These are phyloP conservation scores for Cladorrhinum sp. DNA, from an alignment of 2,329 filamentous ascomycete genomes.

Conservation along the genomic window DNA sequence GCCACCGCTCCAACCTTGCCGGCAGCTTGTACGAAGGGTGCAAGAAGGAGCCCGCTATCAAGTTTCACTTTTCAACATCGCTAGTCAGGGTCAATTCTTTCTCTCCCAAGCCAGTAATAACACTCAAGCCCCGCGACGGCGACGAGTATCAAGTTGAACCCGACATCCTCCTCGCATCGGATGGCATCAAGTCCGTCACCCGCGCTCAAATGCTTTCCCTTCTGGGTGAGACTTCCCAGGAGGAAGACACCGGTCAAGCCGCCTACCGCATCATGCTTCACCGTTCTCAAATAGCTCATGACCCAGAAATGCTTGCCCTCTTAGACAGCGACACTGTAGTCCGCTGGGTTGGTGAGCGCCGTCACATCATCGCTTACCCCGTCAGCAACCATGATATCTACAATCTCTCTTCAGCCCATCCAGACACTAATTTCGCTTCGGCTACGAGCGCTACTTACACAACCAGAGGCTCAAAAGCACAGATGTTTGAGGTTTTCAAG, in stretches of 20 bases:
- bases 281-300: slow-evolving; percentile 61
- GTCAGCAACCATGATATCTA: slow-evolving; percentile 65
- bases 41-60: slow-evolving; percentile 57
- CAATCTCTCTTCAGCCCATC: slow-evolving; percentile 62
- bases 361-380: slow-evolving; percentile 77
- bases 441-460: slow-evolving; percentile 61
- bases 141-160: slow-evolving; percentile 52
- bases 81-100: slow-evolving; percentile 58
- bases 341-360: slow-evolving; percentile 71
- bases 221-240: slow-evolving; percentile 50
- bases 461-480: slow-evolving; percentile 57
- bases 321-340: slow-evolving; percentile 66
- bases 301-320: slow-evolving; percentile 65
- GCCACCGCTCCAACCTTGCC: slow-evolving; percentile 71
- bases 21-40: slow-evolving; percentile 69
- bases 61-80: slow-evolving; percentile 63
- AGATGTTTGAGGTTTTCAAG: slow-evolving; percentile 58
- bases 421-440: slow-evolving; percentile 57
- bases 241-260: slow-evolving; percentile 70
- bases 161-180: slow-evolving; percentile 52
- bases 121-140: slow-evolving; percentile 54
- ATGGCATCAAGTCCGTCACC: slow-evolving; percentile 54
- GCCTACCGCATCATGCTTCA: slow-evolving; percentile 77
- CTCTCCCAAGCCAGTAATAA: slow-evolving; percentile 58
- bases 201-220: slow-evolving; percentile 53